These are phyloP conservation scores for Whalleya microplaca DNA, from an alignment of 2,329 filamentous ascomycete species.

Conservation along the genomic window DNA sequence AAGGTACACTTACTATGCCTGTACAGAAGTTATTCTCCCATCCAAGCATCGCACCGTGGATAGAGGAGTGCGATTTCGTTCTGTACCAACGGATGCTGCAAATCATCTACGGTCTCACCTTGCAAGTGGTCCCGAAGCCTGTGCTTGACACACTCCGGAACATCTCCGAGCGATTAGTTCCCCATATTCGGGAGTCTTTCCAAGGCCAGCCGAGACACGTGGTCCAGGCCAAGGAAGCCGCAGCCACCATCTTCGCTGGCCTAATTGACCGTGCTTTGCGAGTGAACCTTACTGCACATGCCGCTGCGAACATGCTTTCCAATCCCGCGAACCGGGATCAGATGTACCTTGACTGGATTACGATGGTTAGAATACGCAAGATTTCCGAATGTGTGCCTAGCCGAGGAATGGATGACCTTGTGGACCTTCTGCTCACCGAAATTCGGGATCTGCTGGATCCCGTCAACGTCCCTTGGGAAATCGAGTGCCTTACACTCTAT, in stretches of 20 bases:
- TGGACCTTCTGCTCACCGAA: constrained; percentile 65
- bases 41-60: constrained; percentile 83
- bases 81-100: constrained; percentile 98
- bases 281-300: constrained; percentile 92
- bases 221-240: constrained; percentile 81
- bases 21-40: constrained; percentile 91
- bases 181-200: constrained; percentile 84
- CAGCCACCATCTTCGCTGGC: constrained; percentile 85
- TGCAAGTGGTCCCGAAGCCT: constrained; percentile 87
- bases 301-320: constrained; percentile 89
- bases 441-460: constrained; percentile 74
- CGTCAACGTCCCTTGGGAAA: constrained; percentile 65
- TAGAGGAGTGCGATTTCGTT: constrained; percentile 91
- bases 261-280: constrained; percentile 84
- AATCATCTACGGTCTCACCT: constrained; percentile 83
- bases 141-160: constrained; percentile 86
- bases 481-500: constrained; percentile 65
- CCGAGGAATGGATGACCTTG: constrained; percentile 67
- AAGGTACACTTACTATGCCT: constrained; percentile 93
- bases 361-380: constrained; percentile 64
- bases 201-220: constrained; percentile 84
- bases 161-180: constrained; percentile 80
- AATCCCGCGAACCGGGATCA: constrained; percentile 87
- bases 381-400: constrained; percentile 66
- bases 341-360: constrained; percentile 94